Base-by-base conservation (phyloP, 2,329 filamentous ascomycete genomes). In the Fusarium chuoi region DNA sequence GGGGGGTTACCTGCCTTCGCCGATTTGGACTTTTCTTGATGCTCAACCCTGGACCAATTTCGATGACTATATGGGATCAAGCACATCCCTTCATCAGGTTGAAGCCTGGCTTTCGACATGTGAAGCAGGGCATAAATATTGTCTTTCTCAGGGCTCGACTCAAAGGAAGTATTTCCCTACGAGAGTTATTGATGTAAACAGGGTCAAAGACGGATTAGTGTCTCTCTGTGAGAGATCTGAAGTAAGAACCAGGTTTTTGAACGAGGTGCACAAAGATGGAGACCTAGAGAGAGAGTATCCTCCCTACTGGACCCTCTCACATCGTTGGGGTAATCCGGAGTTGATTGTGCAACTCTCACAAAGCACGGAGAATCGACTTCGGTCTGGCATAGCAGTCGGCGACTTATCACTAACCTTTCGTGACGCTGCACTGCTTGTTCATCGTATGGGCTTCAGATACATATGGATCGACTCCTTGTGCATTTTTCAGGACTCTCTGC, bases 261-360 rank as follows among this genome's bases (percentile, higher is more conserved):
- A 1, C 9, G 17, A 45, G 17, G 15, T 0, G 15, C 3, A 12
- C 6, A 12, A 10, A 14, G 8, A 6, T 24, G n/a, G 9, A 17
- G 22, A 24, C 7, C n/a, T 6, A 15, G 4, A 15, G 6, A 17
- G 14, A 24, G 42, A 26, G 11, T 45, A 45, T 20, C 24, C 42
- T 33, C 33, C 33, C 33, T 51, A 51, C 12, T 51, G 48, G 48
- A 51, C 28, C 20, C 28, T 51, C 3, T 51, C 48, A 7, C 48
- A 51, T 13, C 28, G 48, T 14, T 24, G 30, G 48, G 30, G 30
- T 18, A 5, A 51, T 3, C 28, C 48, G 1, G 9, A 35, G 7
- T 14, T 51, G 11, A 20, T 51, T 7, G 5, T 4, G 11, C 22
- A 20, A 9, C 48, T 51, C 5, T 51, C 12, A 9, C 5, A 24